Base-by-base conservation (phyloP, 306 rosid genomes). In the Crataegus laevigata region DNA sequence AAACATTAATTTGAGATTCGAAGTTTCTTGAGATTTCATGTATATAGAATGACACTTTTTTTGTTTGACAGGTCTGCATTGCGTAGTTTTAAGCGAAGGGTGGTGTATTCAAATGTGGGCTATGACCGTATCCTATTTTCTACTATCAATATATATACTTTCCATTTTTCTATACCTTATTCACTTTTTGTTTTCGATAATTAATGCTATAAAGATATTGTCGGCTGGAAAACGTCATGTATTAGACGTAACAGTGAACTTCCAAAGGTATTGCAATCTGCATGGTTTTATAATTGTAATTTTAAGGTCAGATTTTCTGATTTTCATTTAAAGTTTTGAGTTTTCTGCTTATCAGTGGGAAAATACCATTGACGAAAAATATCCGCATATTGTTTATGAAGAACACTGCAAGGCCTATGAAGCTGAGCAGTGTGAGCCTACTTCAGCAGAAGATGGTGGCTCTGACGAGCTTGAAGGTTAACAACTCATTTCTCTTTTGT, bases 181-280 rank as follows among this genome's bases (percentile, higher is more conserved):
- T 34, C 25, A 57, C 55, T 2, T 43, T 47, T 70, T 84, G 87
- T 79, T 82, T 79, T 76, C 87, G 82, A 55, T 88, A 72, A 90
- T 62, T 29, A 81, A 45, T n/a, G 66, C 30, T 34, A 3, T 75
- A 52, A 74, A 94, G 98, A 92, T 84, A 88, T 96, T 62, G 99
- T 96, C 71, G 99, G 99, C 80, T 96, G 99, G 99, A 92, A 98
- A 90, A 96, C 99, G 74, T 88, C 99, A 57, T 82, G 84, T 66
- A 96, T 96, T 78, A 82, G 99, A 76, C 89, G 97, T 38, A 79
- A 84, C 54, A 79, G 74, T 71, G 99, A 96, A 73, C 92, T 92
- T 77, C 98, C 98, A 19, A 90, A 89, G 97, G 99, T 96, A 85
- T 66, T 61, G 50, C 76, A 66, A 17, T 68, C 29, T 77, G 52